Conservation (phyloP, 129 eudicot genomes). For the Helichrysum umbraculigerum region DNA sequence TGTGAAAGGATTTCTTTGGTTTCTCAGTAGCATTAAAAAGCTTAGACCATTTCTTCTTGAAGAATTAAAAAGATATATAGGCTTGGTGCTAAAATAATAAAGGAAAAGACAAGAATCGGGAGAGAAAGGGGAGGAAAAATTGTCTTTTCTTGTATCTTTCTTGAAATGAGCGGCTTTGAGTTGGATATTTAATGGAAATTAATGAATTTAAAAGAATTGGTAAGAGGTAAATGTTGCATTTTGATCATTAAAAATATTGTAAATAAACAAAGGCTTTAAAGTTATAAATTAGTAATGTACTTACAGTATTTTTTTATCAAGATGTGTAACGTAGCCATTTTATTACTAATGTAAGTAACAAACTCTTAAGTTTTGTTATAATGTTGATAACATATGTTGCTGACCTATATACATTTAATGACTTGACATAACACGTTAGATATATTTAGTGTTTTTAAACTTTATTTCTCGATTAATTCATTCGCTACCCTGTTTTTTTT, state of each 20-base stretch:
- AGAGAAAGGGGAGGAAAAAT: conserved; percentile 22
- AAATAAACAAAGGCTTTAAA: too few relatives aligned
- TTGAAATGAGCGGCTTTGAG: conserved; percentile 47
- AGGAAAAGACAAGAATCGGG: conserved; percentile 20
- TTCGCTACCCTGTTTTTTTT: too few relatives aligned
- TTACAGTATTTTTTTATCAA: too few relatives aligned
- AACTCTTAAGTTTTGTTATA: too few relatives aligned
- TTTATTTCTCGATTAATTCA: too few relatives aligned
- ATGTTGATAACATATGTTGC: too few relatives aligned
- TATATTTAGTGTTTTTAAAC: too few relatives aligned
- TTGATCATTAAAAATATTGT: not conserved
- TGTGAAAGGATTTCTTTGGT: conserved; percentile 29
- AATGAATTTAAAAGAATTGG: conserved; percentile 30
- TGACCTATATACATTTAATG: too few relatives aligned
- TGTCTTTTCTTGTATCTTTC: conserved; percentile 35
- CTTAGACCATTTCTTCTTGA: conserved; percentile 33
- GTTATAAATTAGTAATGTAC: too few relatives aligned
- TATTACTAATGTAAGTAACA: too few relatives aligned
- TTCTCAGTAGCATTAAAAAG: conserved; percentile 35
- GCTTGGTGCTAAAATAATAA: conserved; percentile 19
- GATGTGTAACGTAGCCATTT: too few relatives aligned
- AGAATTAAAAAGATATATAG: not conserved
- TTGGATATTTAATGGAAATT: conserved; percentile 32
- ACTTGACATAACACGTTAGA: too few relatives aligned
- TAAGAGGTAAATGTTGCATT: conserved; percentile 17